phyloP scores from a whole-genome alignment of 2,329 filamentous ascomycete genomes.

The Beauveria medogensis region DNA sequence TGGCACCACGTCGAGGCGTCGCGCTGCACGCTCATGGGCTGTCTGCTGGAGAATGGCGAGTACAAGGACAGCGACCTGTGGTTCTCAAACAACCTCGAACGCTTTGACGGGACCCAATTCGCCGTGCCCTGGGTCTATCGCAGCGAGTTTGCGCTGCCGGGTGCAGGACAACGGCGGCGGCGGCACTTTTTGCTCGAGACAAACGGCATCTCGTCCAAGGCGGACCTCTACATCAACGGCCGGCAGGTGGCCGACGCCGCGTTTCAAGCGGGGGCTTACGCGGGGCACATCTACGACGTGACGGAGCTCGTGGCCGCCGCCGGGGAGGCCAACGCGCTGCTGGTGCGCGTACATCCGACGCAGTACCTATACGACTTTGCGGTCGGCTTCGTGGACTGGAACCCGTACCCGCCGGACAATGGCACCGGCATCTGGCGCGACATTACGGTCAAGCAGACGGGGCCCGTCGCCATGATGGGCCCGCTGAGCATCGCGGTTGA shows the following conservation, averaged over 20 bases:
- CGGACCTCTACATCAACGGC: conserved; percentile 54
- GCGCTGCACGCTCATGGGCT: conserved; percentile 48
- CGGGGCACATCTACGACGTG: conserved; percentile 47
- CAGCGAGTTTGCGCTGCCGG: conserved; percentile 37
- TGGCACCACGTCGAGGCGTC: conserved; percentile 43
- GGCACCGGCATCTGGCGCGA: conserved; percentile 57
- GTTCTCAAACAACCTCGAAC: conserved; percentile 39
- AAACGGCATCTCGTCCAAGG: conserved; percentile 51
- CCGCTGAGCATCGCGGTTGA: conserved; percentile 38
- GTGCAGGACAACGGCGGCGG: background rate
- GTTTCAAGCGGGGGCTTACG: conserved; percentile 48
- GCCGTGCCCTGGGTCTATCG: conserved; percentile 51
- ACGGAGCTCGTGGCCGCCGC: conserved; percentile 33
- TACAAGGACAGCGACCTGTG: conserved; percentile 48
- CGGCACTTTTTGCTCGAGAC: conserved; percentile 46
- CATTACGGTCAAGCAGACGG: conserved; percentile 46
- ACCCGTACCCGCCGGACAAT: conserved; percentile 53
- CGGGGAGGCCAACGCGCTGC: conserved; percentile 37
- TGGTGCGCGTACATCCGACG: conserved; percentile 48
- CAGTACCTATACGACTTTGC: conserved; percentile 52
- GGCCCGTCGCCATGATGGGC: conserved; percentile 37
- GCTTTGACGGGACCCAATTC: conserved; percentile 40
- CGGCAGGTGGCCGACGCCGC: conserved; percentile 38
- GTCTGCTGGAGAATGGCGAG: conserved; percentile 42
- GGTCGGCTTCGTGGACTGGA: conserved; percentile 55